phyloP scores from a whole-genome alignment of 257 asterid species.

The Solanum chiquidenum region DNA sequence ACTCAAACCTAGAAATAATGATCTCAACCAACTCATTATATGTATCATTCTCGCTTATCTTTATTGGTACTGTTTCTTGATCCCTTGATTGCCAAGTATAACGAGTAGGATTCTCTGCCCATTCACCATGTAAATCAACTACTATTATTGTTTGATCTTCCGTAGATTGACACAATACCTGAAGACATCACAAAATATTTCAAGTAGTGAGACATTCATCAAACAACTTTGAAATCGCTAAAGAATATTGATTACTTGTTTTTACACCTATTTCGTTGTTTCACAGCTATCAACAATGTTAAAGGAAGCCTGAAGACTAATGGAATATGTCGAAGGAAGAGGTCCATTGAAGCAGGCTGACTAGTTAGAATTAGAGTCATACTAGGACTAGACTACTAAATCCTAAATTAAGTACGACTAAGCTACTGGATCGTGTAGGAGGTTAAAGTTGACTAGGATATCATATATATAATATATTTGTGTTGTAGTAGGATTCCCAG shows the following conservation, averaged over 20 bases:
- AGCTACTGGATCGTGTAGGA: no score
- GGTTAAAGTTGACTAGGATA: no score
- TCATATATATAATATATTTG: no score
- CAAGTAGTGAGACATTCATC: neutral
- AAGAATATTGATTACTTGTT: neutral
- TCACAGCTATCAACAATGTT: neutral
- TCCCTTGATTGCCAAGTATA: neutral
- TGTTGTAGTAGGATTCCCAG: no score
- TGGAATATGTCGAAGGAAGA: no score
- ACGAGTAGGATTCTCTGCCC: neutral
- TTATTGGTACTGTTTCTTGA: neutral
- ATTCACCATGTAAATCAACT: neutral
- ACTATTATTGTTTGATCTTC: neutral
- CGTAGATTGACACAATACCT: neutral
- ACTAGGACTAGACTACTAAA: no score
- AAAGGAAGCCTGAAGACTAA: no score
- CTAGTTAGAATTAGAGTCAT: no score
- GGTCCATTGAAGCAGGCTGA: no score
- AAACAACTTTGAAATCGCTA: neutral
- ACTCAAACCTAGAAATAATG: no score
- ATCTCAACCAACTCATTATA: no score
- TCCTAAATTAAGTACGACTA: no score
- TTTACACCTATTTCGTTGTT: neutral
- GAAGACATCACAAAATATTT: neutral
- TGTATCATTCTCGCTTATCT: neutral